Base-by-base conservation (phyloP, 2,329 filamentous ascomycete species). In the Elsinoe necatrix region DNA sequence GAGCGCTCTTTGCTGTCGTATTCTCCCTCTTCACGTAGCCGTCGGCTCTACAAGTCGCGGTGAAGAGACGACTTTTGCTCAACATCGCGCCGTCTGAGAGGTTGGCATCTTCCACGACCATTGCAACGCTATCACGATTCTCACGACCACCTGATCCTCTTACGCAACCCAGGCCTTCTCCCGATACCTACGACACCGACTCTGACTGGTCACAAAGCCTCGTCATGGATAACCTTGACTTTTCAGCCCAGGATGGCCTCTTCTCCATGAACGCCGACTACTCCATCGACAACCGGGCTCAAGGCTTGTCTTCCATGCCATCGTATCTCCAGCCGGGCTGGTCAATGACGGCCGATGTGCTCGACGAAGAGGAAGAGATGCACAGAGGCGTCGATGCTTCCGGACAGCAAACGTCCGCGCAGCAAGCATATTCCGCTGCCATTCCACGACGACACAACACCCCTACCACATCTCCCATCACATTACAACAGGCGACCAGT, bases 211-310 rank as follows among this genome's bases (percentile, higher is more conserved):
- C 35, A 34, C 35, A 31, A 23, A 27, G 58, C 41, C 47, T 57
- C 59, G 52, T 52, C 64, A 76, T 76, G 74, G 73, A 76, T 62
- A 68, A 72, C 65, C 65, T 68, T 63, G 69, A 72, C 64, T 70
- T 68, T 37, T 31, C 37, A 18, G 57, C 45, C 42, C 43, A 35
- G 23, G 51, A 45, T 31, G 52, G 51, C 42, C 55, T 57, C 55
- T 57, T 55, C 47, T 37, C 39, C 48, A 54, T 57, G 48, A 54
- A 54, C 42, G 37, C 41, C 34, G 47, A 57, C 58, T 42, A 55
- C 48, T 41, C 51, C 39, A 42, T 43, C 25, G 57, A 58, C 34
- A 37, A 20, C 34, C 42, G 42, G 39, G 42, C 35, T 8, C 42
- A 56, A 42, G 35, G 48, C 43, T 37, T 54, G 42, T 43, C 51